Evolutionary conservation across 2,329 filamentous ascomycete genomes (phyloP).

Genomic region (Bimuria novae-zelandiae): DNA sequence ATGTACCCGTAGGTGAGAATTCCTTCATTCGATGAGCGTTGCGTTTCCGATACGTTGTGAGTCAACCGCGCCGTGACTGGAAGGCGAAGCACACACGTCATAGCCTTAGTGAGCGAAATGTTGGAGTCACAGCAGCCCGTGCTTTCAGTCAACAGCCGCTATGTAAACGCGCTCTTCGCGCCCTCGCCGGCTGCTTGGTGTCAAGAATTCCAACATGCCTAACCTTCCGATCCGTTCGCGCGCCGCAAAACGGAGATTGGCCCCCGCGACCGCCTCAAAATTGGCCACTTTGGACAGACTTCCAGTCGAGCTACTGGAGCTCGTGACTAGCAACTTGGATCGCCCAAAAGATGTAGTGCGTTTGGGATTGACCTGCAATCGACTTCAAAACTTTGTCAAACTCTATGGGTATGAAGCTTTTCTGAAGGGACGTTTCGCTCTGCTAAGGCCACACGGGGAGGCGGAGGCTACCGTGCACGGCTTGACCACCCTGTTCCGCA

Average conservation of each 20-base stretch:
- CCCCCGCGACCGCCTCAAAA: not conserved
- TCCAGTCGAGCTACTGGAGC: conserved; percentile 41
- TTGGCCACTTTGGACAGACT: conserved; percentile 33
- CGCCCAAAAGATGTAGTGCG: conserved; percentile 31
- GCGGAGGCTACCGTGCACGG: conserved; percentile 53
- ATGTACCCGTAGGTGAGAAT: not conserved
- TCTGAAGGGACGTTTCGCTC: conserved; percentile 36
- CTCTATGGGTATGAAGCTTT: conserved; percentile 43
- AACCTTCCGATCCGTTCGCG: not conserved
- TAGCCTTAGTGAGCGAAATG: not conserved
- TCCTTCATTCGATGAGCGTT: not conserved
- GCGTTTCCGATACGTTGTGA: not conserved
- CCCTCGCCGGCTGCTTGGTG: not conserved
- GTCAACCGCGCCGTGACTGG: not conserved
- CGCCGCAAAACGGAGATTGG: not conserved
- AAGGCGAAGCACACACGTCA: not conserved
- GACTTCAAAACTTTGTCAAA: conserved; percentile 30
- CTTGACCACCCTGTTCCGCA: conserved; percentile 60
- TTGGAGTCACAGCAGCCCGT: not conserved
- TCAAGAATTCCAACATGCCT: not conserved
- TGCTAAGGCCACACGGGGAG: conserved; percentile 30
- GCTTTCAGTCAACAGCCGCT: not conserved
- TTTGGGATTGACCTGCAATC: conserved; percentile 29
- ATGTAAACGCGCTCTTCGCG: not conserved
- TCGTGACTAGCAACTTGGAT: conserved; percentile 36